phyloP scores from a whole-genome alignment of 768 basidiomycete species.

The Termitomyces bulborhizus region DNA sequence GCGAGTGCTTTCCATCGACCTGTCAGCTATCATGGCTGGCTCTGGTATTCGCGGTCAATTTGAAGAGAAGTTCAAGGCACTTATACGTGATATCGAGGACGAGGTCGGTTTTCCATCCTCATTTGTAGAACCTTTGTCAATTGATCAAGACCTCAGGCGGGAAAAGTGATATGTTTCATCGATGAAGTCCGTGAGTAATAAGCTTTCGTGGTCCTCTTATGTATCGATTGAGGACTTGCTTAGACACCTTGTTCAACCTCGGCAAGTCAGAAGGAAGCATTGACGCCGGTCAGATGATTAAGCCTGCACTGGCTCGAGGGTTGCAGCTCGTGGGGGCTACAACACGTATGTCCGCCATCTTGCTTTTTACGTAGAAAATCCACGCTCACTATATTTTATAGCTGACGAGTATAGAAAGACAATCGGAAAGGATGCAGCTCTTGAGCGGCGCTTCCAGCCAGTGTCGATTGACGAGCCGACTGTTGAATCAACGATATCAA shows the following conservation, averaged over 20 bases:
- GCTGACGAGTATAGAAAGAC: conserved; percentile 89
- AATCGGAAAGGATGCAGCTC: conserved; percentile 87
- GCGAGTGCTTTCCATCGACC: conserved; percentile 81
- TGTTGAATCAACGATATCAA: conserved; percentile 78
- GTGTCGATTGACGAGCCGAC: conserved; percentile 86
- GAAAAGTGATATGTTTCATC: conserved; percentile 87
- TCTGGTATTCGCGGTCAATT: conserved; percentile 91
- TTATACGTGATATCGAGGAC: conserved; percentile 86
- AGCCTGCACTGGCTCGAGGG: conserved; percentile 83
- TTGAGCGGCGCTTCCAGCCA: conserved; percentile 89
- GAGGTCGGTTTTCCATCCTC: conserved; percentile 38
- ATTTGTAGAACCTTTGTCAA: conserved; percentile 1
- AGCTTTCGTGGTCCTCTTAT: not conserved
- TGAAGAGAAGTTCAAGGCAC: conserved; percentile 88
- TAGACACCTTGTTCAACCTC: conserved; percentile 78
- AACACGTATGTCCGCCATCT: conserved; percentile 53
- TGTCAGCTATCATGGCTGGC: conserved; percentile 80
- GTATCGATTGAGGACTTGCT: not conserved
- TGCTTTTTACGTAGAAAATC: not conserved
- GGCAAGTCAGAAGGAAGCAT: conserved; percentile 91
- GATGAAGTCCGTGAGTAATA: conserved; percentile 81
- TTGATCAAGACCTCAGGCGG: conserved; percentile 31
- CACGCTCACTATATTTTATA: conserved; percentile 17
- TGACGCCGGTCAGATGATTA: conserved; percentile 92
- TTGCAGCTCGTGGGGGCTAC: conserved; percentile 88